Conservation (phyloP, 176 grass and related monocot genomes). For the Phragmites australis region DNA sequence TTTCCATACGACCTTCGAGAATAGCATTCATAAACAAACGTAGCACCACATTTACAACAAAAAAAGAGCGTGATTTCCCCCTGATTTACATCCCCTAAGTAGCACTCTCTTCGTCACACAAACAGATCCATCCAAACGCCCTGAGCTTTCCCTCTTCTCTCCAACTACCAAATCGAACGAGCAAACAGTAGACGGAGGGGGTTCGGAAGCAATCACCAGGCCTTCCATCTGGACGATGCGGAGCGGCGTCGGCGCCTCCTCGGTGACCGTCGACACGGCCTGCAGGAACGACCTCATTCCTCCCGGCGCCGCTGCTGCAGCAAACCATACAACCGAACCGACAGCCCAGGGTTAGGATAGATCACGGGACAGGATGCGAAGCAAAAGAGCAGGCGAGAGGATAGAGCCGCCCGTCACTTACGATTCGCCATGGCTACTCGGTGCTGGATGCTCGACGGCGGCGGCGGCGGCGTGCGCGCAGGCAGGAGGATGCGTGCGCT, state of each 20-base stretch:
- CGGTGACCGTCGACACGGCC: conserved; percentile 60
- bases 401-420: conserved; percentile 30
- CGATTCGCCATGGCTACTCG: conserved; percentile 65
- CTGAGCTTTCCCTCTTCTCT: not conserved
- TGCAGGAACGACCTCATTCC: conserved; percentile 88
- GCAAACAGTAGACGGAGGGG: not conserved
- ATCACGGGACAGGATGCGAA: not conserved
- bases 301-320: conserved; percentile 39
- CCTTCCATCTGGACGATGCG: conserved; percentile 96
- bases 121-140: conserved; percentile 21
- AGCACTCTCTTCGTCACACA: not conserved
- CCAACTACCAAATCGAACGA: conserved; percentile 5
- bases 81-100: not conserved
- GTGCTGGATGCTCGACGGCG: conserved; percentile 23
- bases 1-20: not conserved
- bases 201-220: conserved; percentile 56
- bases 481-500: not conserved
- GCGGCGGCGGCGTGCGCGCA: not conserved
- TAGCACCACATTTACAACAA: not conserved
- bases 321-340: not conserved
- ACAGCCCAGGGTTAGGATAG: conserved; percentile 11
- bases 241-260: conserved; percentile 68
- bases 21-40: not conserved
- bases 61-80: not conserved
- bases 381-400: not conserved